A percentile compares a stretch with the other conserved stretches of the same genome.
phyloP scores from a whole-genome alignment of 2,329 filamentous ascomycete species.

The Gremmenia infestans region DNA sequence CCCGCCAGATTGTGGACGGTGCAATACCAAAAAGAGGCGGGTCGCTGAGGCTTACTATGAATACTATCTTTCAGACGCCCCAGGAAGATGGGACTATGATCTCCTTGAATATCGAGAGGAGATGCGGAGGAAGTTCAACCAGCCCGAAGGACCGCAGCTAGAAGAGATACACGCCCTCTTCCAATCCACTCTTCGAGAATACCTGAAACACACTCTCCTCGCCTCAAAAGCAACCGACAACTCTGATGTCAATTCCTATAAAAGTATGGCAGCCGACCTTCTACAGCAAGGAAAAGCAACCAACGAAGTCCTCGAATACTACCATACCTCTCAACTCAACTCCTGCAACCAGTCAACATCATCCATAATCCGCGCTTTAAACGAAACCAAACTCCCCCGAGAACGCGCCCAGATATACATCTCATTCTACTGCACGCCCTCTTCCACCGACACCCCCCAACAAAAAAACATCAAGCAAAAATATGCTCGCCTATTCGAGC shows the following conservation, averaged over 20 bases:
- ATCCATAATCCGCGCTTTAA: conserved; percentile 12
- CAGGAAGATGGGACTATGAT: conserved; percentile 20
- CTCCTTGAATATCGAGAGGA: conserved; percentile 16
- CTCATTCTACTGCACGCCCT: conserved; percentile 24
- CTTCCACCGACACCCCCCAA: conserved; percentile 16
- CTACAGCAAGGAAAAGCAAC: conserved; percentile 13
- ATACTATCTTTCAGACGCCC: conserved; percentile 24
- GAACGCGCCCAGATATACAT: conserved; percentile 24
- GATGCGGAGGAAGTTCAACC: conserved; percentile 20
- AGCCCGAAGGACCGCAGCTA: conserved; percentile 12
- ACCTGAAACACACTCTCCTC: conserved; percentile 23
- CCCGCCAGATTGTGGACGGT: conserved; percentile 22
- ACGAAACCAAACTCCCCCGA: conserved; percentile 18
- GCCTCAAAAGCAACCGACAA: conserved; percentile 8
- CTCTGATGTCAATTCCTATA: conserved; percentile 4
- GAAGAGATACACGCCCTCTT: conserved; percentile 22
- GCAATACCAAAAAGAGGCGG: conserved; percentile 18
- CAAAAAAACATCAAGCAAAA: conserved; percentile 28
- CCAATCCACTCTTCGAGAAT: conserved; percentile 19
- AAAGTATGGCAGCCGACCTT: conserved; percentile 3
- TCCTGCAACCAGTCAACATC: conserved; percentile 8
- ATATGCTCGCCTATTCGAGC: conserved; percentile 27
- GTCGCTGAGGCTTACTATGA: conserved; percentile 24
- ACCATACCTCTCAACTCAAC: conserved; percentile 7
- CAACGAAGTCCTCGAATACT: conserved; percentile 15